phyloP scores from a whole-genome alignment of 2,329 filamentous ascomycete species.

The Rutstroemia sydowiana region DNA sequence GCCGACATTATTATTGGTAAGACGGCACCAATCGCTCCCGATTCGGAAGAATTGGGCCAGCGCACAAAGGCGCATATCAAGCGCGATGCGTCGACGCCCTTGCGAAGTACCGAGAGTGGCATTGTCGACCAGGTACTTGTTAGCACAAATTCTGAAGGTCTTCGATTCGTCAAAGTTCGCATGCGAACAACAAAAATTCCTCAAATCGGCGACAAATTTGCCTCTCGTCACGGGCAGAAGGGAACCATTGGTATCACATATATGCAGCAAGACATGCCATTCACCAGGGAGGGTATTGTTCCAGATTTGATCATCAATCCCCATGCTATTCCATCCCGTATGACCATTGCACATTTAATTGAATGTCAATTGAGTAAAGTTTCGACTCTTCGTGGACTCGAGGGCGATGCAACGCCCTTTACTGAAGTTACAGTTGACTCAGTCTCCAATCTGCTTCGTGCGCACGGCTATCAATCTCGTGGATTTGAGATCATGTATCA shows the following conservation, averaged over 20 bases:
- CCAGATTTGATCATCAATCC: slow-evolving; percentile 99
- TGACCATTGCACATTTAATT: slow-evolving; percentile 99
- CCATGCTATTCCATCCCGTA: slow-evolving; percentile 98
- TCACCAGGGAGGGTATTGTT: slow-evolving; percentile 81
- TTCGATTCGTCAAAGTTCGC: slow-evolving; percentile 94
- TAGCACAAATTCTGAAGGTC: slow-evolving; percentile 88
- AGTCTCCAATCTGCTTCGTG: slow-evolving; percentile 76
- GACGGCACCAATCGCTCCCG: slow-evolving; percentile 87
- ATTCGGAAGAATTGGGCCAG: slow-evolving; percentile 89
- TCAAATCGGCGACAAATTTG: slow-evolving; percentile 98
- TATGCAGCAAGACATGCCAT: slow-evolving; percentile 97
- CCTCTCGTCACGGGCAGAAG: slow-evolving; percentile 97
- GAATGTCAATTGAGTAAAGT: slow-evolving; percentile 98
- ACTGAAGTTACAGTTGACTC: slow-evolving; percentile 96
- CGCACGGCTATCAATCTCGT: slow-evolving; percentile 91
- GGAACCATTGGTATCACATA: slow-evolving; percentile 99
- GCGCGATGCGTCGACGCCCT: slow-evolving; percentile 88
- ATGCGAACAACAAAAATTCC: slow-evolving; percentile 97
- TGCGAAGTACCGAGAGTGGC: slow-evolving; percentile 92
- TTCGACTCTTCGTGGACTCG: slow-evolving; percentile 82
- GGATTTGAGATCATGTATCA: slow-evolving; percentile 99
- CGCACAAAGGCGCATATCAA: slow-evolving; percentile 85
- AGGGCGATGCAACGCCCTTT: slow-evolving; percentile 96
- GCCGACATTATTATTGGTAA: slow-evolving; percentile 99
- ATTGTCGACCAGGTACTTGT: slow-evolving; percentile 91